Percentiles rank a stretch among this genome's conserved stretches.
These are phyloP conservation scores for Pseudofabraea citricarpa DNA, from an alignment of 2,329 filamentous ascomycete species.

Conservation along the genomic window DNA sequence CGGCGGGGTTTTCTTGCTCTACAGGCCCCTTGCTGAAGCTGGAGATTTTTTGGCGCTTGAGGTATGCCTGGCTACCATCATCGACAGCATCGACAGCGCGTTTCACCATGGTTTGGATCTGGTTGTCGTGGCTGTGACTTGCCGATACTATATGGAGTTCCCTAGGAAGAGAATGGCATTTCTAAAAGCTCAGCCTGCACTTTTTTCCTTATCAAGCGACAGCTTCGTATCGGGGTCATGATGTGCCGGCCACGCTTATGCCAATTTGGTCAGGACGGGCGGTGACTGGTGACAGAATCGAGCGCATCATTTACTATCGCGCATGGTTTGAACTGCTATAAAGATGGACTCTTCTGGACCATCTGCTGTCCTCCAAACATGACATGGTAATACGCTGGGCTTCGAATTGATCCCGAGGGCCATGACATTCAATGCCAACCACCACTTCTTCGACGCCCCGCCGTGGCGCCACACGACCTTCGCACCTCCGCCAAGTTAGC, in stretches of 20 bases:
- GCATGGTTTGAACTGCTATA: too few relatives aligned
- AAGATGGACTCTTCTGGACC: too few relatives aligned
- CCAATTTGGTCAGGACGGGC: too few relatives aligned
- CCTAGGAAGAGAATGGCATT: too few relatives aligned
- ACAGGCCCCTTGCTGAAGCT: conserved; percentile 43
- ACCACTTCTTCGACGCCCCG: conserved; percentile 16
- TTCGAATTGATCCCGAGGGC: conserved; percentile 14
- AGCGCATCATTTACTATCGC: too few relatives aligned
- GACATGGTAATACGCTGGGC: conserved; percentile 10
- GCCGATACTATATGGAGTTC: too few relatives aligned
- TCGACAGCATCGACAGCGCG: conserved; percentile 19
- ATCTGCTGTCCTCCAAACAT: conserved; percentile 11
- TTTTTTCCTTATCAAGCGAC: not conserved
- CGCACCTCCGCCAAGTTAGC: conserved; percentile 27
- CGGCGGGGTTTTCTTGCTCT: conserved; percentile 33
- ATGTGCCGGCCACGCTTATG: too few relatives aligned
- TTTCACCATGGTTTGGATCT: conserved; percentile 23
- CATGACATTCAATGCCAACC: conserved; percentile 19
- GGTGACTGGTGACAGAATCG: conserved; percentile 3
- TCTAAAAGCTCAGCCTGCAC: not conserved
- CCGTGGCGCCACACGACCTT: conserved; percentile 20
- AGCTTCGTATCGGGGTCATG: not conserved
- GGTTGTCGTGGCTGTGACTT: not conserved
- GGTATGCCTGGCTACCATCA: conserved; percentile 26
- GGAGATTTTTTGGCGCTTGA: conserved; percentile 29